These are phyloP conservation scores for Phytophthora capsici DNA, from an alignment of 352 stramenopile species.

Conservation along the genomic window DNA sequence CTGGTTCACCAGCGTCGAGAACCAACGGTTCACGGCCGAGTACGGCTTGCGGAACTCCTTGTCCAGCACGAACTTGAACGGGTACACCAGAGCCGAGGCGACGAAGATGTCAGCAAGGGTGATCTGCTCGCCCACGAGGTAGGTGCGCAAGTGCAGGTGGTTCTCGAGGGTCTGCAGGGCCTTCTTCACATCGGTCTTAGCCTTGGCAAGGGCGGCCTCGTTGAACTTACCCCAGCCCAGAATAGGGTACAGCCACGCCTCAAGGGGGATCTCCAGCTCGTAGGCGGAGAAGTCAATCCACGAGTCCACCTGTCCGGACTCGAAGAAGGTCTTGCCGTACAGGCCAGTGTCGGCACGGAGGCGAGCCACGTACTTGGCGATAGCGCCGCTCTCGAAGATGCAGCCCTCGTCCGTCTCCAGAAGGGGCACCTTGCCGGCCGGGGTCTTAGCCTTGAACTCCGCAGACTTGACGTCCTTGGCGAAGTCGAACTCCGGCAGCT, in stretches of 20 bases:
- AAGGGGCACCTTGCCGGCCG: constrained; percentile 86
- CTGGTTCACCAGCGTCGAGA: constrained; percentile 94
- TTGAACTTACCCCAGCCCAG: constrained; percentile 88
- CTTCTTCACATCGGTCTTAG: constrained; percentile 88
- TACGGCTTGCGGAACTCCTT: constrained; percentile 90
- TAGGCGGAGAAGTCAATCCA: constrained; percentile 95
- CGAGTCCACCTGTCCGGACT: constrained; percentile 90
- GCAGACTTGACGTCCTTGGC: constrained; percentile 61
- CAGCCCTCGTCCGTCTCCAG: constrained; percentile 88
- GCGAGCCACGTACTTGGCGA: constrained; percentile 92
- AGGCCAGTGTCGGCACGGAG: constrained; percentile 90
- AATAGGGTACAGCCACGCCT: constrained; percentile 90
- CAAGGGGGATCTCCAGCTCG: constrained; percentile 92
- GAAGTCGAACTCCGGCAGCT: constrained; percentile 81
- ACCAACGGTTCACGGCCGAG: constrained; percentile 92
- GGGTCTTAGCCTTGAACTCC: constrained; percentile 87
- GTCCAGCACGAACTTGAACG: constrained; percentile 95
- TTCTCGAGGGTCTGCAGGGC: constrained; percentile 89
- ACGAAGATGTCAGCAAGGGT: constrained; percentile 95
- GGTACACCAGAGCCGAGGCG: constrained; percentile 90
- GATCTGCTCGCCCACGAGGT: constrained; percentile 92
- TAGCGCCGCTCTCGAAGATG: constrained; percentile 92
- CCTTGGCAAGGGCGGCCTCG: constrained; percentile 75
- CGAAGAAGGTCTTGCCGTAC: constrained; percentile 90
- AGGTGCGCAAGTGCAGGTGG: constrained; percentile 90